Percentiles rank a stretch among this genome's conserved stretches.
Conservation (phyloP, 306 rosid genomes). For the Quercus robur region DNA sequence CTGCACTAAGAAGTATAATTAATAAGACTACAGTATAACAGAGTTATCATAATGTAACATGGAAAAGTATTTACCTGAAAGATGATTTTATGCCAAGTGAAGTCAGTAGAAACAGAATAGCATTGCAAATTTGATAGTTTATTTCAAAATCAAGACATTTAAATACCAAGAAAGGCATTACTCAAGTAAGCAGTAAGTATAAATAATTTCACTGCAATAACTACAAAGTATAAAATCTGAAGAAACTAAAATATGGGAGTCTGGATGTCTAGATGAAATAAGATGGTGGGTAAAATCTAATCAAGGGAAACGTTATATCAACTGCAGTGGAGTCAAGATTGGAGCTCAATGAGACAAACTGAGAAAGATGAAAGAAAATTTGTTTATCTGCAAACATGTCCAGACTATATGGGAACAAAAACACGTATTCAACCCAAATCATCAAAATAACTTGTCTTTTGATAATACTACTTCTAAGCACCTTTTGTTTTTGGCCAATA, state of each 20-base stretch:
- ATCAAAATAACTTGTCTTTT: neutral
- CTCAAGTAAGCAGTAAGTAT: neutral
- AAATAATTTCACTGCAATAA: neutral
- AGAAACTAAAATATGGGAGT: neutral
- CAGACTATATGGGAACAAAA: neutral
- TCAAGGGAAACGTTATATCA: neutral
- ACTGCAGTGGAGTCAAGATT: neutral
- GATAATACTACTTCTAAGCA: neutral
- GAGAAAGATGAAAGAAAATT: neutral
- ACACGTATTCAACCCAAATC: neutral
- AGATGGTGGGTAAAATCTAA: neutral
- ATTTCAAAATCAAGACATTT: neutral
- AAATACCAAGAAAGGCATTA: neutral
- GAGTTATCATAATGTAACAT: neutral
- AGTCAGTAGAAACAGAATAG: neutral
- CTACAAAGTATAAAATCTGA: neutral
- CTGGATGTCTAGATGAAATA: neutral
- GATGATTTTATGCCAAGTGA: neutral
- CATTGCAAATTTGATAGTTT: neutral
- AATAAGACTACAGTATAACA: neutral
- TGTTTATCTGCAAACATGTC: neutral
- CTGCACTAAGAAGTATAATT: neutral
- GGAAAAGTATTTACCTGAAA: neutral
- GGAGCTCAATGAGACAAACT: neutral
- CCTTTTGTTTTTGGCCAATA: too few species aligned